These are phyloP conservation scores for Metschnikowia borealis DNA, from an alignment of 805 yeast species.

Conservation along the genomic window DNA sequence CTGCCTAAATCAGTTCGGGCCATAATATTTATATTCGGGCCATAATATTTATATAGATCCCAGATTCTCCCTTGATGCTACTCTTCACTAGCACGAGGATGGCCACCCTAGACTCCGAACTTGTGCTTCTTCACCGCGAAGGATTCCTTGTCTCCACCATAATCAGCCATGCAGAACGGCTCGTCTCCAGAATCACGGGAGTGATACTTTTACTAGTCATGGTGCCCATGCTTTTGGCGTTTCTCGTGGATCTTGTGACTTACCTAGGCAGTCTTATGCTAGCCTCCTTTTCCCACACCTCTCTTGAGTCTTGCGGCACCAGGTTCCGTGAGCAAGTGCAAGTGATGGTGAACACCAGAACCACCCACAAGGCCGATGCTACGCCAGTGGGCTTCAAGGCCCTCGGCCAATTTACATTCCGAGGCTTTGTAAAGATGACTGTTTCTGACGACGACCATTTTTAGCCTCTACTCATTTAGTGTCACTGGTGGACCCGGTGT, in stretches of 20 bases:
- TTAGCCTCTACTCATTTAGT: not conserved
- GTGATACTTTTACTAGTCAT: not conserved
- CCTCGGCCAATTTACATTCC: not conserved
- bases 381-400: not conserved
- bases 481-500: not conserved
- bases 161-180: not conserved
- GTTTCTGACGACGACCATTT: conserved; percentile 1
- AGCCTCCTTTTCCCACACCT: not conserved
- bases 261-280: not conserved
- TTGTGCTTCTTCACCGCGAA: not conserved
- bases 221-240: not conserved
- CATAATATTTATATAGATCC: not conserved
- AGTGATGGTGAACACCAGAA: not conserved
- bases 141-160: not conserved
- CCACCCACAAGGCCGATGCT: not conserved
- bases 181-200: conserved; percentile 1
- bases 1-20: not conserved
- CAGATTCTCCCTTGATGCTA: not conserved
- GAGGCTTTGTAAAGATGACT: not conserved
- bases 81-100: not conserved
- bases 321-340: not conserved
- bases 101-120: not conserved
- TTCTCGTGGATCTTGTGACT: not conserved
- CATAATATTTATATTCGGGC: not conserved
- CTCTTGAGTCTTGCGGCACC: not conserved